Conservation (phyloP, 1,139 yeast species). For the Magnusiomyces suaveolens region DNA sequence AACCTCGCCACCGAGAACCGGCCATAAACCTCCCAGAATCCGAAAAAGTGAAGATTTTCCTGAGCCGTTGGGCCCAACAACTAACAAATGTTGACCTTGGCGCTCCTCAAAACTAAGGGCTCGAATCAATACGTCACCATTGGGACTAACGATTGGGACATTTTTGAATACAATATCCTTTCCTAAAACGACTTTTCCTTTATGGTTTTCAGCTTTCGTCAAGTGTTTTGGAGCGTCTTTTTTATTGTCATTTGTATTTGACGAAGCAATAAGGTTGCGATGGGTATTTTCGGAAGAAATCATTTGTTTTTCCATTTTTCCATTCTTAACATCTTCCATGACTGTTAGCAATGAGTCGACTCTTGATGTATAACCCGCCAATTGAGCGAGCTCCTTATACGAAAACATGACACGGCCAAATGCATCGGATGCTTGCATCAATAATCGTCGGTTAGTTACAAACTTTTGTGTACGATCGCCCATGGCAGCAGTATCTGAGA, state of each 20-base stretch:
- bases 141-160: slow-evolving; percentile 77
- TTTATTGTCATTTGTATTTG: slow-evolving; percentile 2
- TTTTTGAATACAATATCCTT: slow-evolving; percentile 60
- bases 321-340: slow-evolving; percentile 44
- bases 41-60: slow-evolving; percentile 90
- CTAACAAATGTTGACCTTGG: slow-evolving; percentile 75
- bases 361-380: slow-evolving; percentile 75
- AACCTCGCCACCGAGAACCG: slow-evolving; percentile 51
- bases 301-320: slow-evolving; percentile 27
- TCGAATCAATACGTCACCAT: slow-evolving; percentile 62
- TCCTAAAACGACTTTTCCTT: slow-evolving; percentile 34
- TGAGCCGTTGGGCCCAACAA: slow-evolving; percentile 93
- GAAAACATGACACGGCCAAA: slow-evolving; percentile 80
- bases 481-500: slow-evolving; percentile 25
- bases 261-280: neutral
- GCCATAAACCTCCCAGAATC: slow-evolving; percentile 90
- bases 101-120: slow-evolving; percentile 60
- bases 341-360: slow-evolving; percentile 62
- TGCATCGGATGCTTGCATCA: slow-evolving; percentile 80
- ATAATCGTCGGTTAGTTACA: slow-evolving; percentile 79
- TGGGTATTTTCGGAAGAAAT: slow-evolving; percentile 18
- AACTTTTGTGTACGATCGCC: slow-evolving; percentile 43
- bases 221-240: slow-evolving; percentile 16
- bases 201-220: neutral
- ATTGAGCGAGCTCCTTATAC: slow-evolving; percentile 73